phyloP scores from a whole-genome alignment of 2,329 filamentous ascomycete species.

The Scytalidium lignicola region DNA sequence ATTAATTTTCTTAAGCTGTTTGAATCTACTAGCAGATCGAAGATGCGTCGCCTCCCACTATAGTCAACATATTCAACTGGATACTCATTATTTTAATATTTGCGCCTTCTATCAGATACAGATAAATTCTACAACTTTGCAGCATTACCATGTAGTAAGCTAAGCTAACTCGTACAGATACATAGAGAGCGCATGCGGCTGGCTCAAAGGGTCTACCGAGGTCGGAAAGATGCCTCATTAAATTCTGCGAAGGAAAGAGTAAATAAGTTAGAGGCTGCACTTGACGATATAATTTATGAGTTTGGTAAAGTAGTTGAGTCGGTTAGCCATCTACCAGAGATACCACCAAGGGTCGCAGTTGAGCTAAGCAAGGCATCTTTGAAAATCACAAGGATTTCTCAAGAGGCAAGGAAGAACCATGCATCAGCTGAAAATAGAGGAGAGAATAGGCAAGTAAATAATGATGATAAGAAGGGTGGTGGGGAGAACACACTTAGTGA shows the following conservation, averaged over 20 bases:
- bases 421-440: neutral
- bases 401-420: neutral
- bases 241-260: neutral
- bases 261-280: neutral
- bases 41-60: too few species aligned
- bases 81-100: too few species aligned
- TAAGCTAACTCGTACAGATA: neutral
- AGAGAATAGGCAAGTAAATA: neutral
- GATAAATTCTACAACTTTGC: neutral
- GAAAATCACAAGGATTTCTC: neutral
- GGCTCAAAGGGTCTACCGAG: constrained; percentile 4
- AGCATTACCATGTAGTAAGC: neutral
- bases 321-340: neutral
- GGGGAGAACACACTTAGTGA: too few species aligned
- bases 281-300: neutral
- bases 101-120: neutral
- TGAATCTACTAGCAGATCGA: too few species aligned
- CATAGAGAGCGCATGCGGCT: constrained; percentile 1
- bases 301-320: neutral
- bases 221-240: neutral
- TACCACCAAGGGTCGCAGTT: neutral
- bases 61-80: too few species aligned
- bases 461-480: too few species aligned
- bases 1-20: too few species aligned
- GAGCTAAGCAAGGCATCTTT: constrained; percentile 1